Conservation (phyloP, 768 basidiomycete species). For the Boletus speciosus region DNA sequence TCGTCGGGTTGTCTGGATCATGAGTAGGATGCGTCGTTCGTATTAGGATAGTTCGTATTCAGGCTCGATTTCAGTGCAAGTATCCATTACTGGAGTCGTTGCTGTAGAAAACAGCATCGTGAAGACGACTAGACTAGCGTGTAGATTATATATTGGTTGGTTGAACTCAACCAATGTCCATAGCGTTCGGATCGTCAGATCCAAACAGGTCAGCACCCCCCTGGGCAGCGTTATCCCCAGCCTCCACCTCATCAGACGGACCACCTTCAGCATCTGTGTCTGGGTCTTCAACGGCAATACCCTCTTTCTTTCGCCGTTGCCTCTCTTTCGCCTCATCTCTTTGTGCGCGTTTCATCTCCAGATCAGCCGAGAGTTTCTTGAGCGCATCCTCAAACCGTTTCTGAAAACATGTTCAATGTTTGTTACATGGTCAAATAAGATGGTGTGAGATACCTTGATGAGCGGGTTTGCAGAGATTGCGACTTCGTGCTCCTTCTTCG, state of each 20-base stretch:
- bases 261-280: conserved; percentile 40
- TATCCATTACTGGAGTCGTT: background rate
- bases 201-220: conserved; percentile 42
- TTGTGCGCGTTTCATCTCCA: conserved; percentile 80
- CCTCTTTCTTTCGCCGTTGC: conserved; percentile 68
- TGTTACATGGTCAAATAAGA: background rate
- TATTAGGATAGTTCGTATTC: conserved; percentile 1
- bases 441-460: conserved; percentile 55
- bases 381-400: conserved; percentile 92
- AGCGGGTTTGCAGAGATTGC: conserved; percentile 81
- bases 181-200: conserved; percentile 40
- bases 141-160: background rate
- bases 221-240: conserved; percentile 19
- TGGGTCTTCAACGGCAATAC: conserved; percentile 42
- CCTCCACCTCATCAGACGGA: conserved; percentile 36
- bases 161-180: conserved; percentile 30
- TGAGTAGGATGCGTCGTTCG: background rate
- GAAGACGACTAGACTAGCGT: background rate
- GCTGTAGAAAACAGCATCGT: background rate
- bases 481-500: conserved; percentile 81
- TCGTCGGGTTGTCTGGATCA: conserved; percentile 42
- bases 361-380: conserved; percentile 80
- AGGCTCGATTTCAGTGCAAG: background rate
- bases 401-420: conserved; percentile 35
- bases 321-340: conserved; percentile 78